Base-by-base conservation (phyloP, 164 flowering plant genomes). In the Brasenia schreberi region DNA sequence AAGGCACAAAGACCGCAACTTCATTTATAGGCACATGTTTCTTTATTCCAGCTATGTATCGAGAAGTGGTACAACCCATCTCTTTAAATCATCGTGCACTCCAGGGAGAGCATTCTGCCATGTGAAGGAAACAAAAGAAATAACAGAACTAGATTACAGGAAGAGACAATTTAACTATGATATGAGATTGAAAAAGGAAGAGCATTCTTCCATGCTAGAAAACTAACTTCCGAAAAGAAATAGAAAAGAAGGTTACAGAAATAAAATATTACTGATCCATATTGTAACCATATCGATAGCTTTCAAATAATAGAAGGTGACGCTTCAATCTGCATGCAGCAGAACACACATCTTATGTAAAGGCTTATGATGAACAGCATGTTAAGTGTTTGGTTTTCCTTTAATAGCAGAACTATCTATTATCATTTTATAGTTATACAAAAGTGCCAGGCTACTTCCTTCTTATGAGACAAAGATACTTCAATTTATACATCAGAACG, bases 51-150 rank as follows among this genome's bases (percentile, higher is more conserved):
- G 67, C 65, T 27, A 69, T 69, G 61, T 74, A 65, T 11, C 70
- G 72, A 19, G 78, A 72, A 5, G 82, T 67, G 69, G 87, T 67
- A 74, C 97, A 93, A 62, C 98, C 98, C 97, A 93, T 93, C 72
- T 60, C 27, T 60, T 19, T 9, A 9, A 19, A 60, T 17, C 10
- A n/a, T 1, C 19, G n/a, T 60, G 27, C 27, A 7, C 6, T 19
- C 3, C 19, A 60, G n/a, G 27, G n/a, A 60, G n/a, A n/a, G 27
- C 4, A 60, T 60, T 19, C 62, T 60, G 9, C 53, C 53, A 45
- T 45, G 12, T 7, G 53, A 45, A 45, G 12, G 12, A 7, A 7
- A 45, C 12, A 45, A 7, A 7, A 45, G 12, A 7, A 45, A 45
- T 45, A 45, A 45, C 12, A 12, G 12, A 45, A 45, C 53, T 4